Evolutionary conservation across 495 filamentous ascomycete genomes (phyloP), one percentile per base, ranked within the genome.

Genomic region (Xylaria cubensis): DNA sequence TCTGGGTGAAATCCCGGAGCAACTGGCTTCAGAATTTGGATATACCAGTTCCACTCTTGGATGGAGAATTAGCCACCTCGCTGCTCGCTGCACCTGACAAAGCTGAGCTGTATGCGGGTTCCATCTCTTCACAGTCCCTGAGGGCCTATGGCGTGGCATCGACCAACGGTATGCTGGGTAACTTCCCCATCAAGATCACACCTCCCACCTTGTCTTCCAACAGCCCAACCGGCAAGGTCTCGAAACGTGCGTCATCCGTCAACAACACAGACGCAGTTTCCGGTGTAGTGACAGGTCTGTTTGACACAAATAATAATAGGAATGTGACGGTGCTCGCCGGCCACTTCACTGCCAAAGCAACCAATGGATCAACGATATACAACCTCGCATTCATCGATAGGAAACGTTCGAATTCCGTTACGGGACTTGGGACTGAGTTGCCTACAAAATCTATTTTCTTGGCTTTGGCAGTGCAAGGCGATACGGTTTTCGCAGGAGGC

Each of bases 301-400:
- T 95, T 79, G 93, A 97, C 77, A 85, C 84, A 19, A 82, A 84
- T 39, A 89, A 87, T 65, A 84, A 83, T 50, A 86, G 89, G 66
- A 97, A 98, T 76, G 82, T 95, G 36, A 98, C 97, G 5, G 88
- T 98, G 36, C 84, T 98, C 50, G 97, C 92, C 68, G 96, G 96
- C 2, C 93, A 94, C 73, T 99, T 99, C 79, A 88, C 86, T 42
- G 90, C 93, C 4, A 89, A 83, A 19, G 88, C 87, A 32, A 89
- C 85, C 55, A 87, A 94, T 74, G 94, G 92, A 21, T 91, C 91
- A 0, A 83, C 84, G 4, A 85, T 97, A 68, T 82, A 93, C 67
- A 97, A 97, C 76, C 85, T 99, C 19, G 84, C 91, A 39, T 85
- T 98, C 76, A 86, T 98, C 69, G 86, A 89, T 64, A 84, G 84